A percentile compares a stretch with the other conserved stretches of the same genome.
phyloP scores from a whole-genome alignment of 345 rosid genomes.

The Aquilaria malaccensis region DNA sequence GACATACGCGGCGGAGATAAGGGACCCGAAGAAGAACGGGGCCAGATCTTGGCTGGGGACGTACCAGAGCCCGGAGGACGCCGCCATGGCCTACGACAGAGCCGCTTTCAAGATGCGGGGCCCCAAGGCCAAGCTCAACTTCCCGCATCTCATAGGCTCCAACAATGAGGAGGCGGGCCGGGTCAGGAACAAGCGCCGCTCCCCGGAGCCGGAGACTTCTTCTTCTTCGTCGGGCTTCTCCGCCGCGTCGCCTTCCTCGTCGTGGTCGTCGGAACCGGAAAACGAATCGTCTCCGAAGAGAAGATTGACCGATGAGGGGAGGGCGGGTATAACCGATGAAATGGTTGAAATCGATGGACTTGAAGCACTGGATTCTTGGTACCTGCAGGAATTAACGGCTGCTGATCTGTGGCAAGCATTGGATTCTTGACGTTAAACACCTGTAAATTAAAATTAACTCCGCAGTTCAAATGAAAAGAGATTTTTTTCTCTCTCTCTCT shows the following conservation, averaged over 20 bases:
- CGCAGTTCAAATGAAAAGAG: too few relatives aligned
- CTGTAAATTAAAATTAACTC: too few relatives aligned
- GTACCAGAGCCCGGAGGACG: constrained; percentile 56
- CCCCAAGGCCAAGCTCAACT: constrained; percentile 49
- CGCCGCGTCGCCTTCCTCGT: neutral
- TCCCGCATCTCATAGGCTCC: constrained; percentile 48
- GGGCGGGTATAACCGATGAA: neutral
- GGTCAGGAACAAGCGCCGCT: constrained; percentile 37
- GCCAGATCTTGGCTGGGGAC: constrained; percentile 70
- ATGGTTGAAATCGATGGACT: neutral
- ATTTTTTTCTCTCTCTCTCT: too few relatives aligned
- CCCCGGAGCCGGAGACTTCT: constrained; percentile 1
- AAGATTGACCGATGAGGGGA: neutral
- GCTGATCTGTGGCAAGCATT: too few relatives aligned
- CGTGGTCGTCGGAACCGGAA: constrained; percentile 10
- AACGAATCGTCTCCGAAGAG: neutral
- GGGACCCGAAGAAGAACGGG: constrained; percentile 58
- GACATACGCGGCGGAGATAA: constrained; percentile 61
- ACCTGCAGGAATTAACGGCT: too few relatives aligned
- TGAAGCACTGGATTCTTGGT: too few relatives aligned
- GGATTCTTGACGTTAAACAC: too few relatives aligned
- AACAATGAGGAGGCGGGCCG: constrained; percentile 31
- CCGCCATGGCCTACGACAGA: constrained; percentile 52
- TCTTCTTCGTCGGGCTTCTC: neutral
- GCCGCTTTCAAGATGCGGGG: constrained; percentile 54